These are phyloP conservation scores for Mycocentrospora acerina DNA, from an alignment of 2,329 filamentous ascomycete genomes.

Conservation along the genomic window DNA sequence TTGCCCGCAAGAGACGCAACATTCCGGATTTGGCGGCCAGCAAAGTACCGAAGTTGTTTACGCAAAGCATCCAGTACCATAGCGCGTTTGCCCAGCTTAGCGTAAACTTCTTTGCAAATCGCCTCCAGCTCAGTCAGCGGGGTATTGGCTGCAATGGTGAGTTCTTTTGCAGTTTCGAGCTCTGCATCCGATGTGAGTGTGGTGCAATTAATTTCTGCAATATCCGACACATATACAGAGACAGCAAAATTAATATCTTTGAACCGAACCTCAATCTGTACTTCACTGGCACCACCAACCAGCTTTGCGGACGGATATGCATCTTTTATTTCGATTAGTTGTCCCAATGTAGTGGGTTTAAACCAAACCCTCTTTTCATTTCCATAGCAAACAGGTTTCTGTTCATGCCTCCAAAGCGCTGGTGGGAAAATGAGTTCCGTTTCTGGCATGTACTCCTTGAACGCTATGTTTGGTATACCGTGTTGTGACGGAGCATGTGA, in stretches of 20 bases:
- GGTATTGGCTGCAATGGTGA: slow-evolving; percentile 89
- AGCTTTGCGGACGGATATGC: slow-evolving; percentile 86
- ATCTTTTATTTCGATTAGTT: slow-evolving; percentile 85
- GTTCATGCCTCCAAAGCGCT: slow-evolving; percentile 74
- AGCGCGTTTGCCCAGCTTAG: slow-evolving; percentile 38
- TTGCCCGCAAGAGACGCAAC: slow-evolving; percentile 94
- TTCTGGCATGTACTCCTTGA: slow-evolving; percentile 86
- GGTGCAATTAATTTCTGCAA: slow-evolving; percentile 76
- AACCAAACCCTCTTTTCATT: slow-evolving; percentile 95
- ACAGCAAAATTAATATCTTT: slow-evolving; percentile 87
- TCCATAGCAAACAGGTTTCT: slow-evolving; percentile 79
- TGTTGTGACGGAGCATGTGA: slow-evolving; percentile 56
- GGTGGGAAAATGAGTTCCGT: slow-evolving; percentile 94
- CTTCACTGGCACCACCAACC: slow-evolving; percentile 92
- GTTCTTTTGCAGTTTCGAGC: slow-evolving; percentile 26
- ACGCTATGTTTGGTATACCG: slow-evolving; percentile 62
- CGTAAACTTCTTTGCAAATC: slow-evolving; percentile 74
- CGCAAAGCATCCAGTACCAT: slow-evolving; percentile 63
- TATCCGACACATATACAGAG: slow-evolving; percentile 90
- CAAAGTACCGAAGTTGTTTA: slow-evolving; percentile 94
- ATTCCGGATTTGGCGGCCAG: slow-evolving; percentile 90
- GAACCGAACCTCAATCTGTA: slow-evolving; percentile 97
- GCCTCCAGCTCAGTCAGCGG: slow-evolving; percentile 84
- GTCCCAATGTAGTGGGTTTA: slow-evolving; percentile 78
- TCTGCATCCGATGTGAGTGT: slow-evolving; percentile 27